These are phyloP conservation scores for Phytomonas sp. DNA, from an alignment of 208 protist species.

Conservation along the genomic window DNA sequence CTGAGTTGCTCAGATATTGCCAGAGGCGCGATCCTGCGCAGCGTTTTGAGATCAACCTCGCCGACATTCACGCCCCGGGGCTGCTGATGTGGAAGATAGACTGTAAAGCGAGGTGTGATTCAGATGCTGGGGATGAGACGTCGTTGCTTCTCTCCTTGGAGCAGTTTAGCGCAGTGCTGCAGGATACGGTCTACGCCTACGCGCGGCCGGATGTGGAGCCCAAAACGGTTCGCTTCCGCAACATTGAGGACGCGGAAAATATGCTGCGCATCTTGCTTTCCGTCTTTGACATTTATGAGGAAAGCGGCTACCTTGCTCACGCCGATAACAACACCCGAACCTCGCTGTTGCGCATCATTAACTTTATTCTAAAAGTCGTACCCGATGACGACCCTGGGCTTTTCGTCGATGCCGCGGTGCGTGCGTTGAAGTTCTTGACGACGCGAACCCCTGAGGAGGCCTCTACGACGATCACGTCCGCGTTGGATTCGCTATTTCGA, in stretches of 20 bases:
- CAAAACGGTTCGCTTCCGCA: slow-evolving; percentile 74
- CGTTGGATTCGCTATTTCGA: slow-evolving; percentile 75
- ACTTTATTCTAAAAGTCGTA: slow-evolving; percentile 81
- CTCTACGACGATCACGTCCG: slow-evolving; percentile 58
- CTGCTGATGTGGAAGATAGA: slow-evolving; percentile 74
- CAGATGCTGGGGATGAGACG: slow-evolving; percentile 40
- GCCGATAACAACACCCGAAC: slow-evolving; percentile 82
- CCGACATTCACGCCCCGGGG: slow-evolving; percentile 47
- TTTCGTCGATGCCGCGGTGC: slow-evolving; percentile 76
- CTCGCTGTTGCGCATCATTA: slow-evolving; percentile 56
- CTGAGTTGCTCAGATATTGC: slow-evolving; percentile 48
- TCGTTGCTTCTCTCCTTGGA: slow-evolving; percentile 45
- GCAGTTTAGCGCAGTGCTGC: slow-evolving; percentile 61
- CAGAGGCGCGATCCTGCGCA: slow-evolving; percentile 29
- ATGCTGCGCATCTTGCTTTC: slow-evolving; percentile 78
- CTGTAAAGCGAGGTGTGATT: slow-evolving; percentile 45
- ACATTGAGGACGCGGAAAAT: slow-evolving; percentile 70
- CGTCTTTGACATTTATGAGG: slow-evolving; percentile 80
- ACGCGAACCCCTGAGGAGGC: slow-evolving; percentile 75
- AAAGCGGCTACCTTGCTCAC: slow-evolving; percentile 80
- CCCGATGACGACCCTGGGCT: slow-evolving; percentile 83
- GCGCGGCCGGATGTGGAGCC: slow-evolving; percentile 54
- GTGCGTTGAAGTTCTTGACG: slow-evolving; percentile 63
- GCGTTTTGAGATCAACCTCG: slow-evolving; percentile 36
- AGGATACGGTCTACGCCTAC: slow-evolving; percentile 82